These are phyloP conservation scores for Penicillium mononematosum DNA, from an alignment of 495 filamentous ascomycete genomes.

Conservation along the genomic window DNA sequence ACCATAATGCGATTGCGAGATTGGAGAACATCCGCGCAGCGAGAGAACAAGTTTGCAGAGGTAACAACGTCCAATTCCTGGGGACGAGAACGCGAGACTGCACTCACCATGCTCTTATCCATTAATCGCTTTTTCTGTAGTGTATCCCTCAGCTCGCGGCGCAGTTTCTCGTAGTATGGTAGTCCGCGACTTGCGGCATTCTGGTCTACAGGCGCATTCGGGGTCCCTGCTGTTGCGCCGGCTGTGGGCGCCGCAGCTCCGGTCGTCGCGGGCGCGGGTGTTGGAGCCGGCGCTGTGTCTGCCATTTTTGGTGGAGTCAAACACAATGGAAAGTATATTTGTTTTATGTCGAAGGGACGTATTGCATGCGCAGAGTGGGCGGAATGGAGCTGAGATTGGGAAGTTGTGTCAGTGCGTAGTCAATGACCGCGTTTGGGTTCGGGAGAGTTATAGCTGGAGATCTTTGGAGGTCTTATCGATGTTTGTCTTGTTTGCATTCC, in stretches of 20 bases:
- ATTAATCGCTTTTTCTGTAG: constrained; percentile 65
- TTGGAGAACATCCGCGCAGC: neutral
- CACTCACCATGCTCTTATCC: constrained; percentile 63
- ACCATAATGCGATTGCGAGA: neutral
- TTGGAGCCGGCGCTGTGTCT: constrained; percentile 49
- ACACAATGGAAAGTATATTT: neutral
- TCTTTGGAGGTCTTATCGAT: constrained; percentile 30
- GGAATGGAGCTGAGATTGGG: neutral
- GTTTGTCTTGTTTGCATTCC: constrained; percentile 47
- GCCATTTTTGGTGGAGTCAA: constrained; percentile 40
- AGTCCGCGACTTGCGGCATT: constrained; percentile 47
- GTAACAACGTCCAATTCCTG: neutral
- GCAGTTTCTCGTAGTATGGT: constrained; percentile 72
- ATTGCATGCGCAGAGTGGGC: neutral
- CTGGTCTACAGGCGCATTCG: constrained; percentile 34
- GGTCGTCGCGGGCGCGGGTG: constrained; percentile 23
- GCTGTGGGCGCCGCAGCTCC: constrained; percentile 21
- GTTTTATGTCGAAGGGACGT: neutral
- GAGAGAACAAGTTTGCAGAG: neutral
- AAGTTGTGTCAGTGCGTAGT: constrained; percentile 1
- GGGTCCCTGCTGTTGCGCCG: constrained; percentile 26
- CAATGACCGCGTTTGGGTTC: constrained; percentile 21
- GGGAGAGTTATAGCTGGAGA: constrained; percentile 4
- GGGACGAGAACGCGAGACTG: neutral
- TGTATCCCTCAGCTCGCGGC: constrained; percentile 65